Evolutionary conservation across 2,329 filamentous ascomycete species (phyloP).

Genomic region (Curvularia eragrostidis): DNA sequence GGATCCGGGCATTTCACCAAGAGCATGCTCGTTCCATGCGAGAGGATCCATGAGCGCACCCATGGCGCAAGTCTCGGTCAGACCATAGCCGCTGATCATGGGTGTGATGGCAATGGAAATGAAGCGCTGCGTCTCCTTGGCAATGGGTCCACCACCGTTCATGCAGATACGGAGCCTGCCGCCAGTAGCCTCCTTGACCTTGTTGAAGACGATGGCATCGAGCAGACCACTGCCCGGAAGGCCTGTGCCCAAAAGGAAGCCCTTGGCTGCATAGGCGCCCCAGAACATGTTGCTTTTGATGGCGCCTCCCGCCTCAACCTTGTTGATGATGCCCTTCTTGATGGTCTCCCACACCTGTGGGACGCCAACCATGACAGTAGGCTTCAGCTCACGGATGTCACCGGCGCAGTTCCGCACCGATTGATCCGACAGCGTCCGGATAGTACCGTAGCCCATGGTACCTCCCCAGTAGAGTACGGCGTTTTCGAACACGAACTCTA

Average conservation of each 20-base stretch:
- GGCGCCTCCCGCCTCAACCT: constrained; percentile 75
- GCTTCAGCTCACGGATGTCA: constrained; percentile 90
- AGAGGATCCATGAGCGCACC: constrained; percentile 83
- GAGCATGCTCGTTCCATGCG: constrained; percentile 77
- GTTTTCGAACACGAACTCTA: constrained; percentile 96
- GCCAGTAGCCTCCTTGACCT: constrained; percentile 88
- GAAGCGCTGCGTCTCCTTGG: constrained; percentile 87
- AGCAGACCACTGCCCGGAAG: constrained; percentile 73
- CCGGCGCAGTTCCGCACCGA: constrained; percentile 90
- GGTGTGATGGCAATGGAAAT: constrained; percentile 90
- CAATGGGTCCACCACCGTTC: constrained; percentile 92
- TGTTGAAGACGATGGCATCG: constrained; percentile 86
- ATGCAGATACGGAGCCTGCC: constrained; percentile 87
- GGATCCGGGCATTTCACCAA: constrained; percentile 78
- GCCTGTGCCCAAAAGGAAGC: constrained; percentile 64
- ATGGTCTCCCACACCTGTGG: constrained; percentile 97
- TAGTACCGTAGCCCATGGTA: constrained; percentile 91
- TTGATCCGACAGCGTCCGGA: constrained; percentile 83
- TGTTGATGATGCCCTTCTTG: constrained; percentile 87
- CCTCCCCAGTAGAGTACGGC: constrained; percentile 87
- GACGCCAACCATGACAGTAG: constrained; percentile 90
- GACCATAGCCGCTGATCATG: constrained; percentile 92
- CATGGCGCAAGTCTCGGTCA: constrained; percentile 91
- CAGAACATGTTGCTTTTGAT: constrained; percentile 81
- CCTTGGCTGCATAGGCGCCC: constrained; percentile 67